phyloP scores from a whole-genome alignment of 202 grass and related monocot genomes.

The Hordeum pubiflorum region DNA sequence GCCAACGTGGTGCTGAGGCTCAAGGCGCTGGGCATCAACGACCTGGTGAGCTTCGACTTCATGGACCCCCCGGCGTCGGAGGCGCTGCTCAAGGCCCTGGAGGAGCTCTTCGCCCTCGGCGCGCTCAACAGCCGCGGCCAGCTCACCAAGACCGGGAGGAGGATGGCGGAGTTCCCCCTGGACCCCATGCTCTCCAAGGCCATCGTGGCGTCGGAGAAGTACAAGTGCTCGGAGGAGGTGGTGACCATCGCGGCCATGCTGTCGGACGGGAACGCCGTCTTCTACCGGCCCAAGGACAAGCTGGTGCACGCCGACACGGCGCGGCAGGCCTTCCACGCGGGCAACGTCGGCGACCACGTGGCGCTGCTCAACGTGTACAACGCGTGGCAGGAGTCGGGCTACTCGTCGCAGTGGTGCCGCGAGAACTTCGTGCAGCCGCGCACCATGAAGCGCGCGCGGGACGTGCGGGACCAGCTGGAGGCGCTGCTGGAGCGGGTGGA shows the following conservation, averaged over 20 bases:
- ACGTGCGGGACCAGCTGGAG: conserved; percentile 41
- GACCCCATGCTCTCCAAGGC: conserved; percentile 48
- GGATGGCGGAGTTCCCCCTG: conserved; percentile 45
- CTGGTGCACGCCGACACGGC: conserved; percentile 33
- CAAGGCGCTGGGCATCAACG: conserved; percentile 39
- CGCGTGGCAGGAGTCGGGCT: conserved; percentile 25
- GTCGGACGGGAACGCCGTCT: conserved; percentile 32
- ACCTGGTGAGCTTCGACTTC: conserved; percentile 52
- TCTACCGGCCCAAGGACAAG: conserved; percentile 42
- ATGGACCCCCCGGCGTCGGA: conserved; percentile 48
- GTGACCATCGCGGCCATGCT: conserved; percentile 39
- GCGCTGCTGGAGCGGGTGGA: conserved; percentile 36
- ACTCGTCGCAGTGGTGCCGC: conserved; percentile 41
- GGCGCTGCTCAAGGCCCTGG: conserved; percentile 36
- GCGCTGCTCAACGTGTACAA: conserved; percentile 47
- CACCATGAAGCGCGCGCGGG: conserved; percentile 51
- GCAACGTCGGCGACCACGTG: conserved; percentile 29
- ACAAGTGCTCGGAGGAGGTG: conserved; percentile 39
- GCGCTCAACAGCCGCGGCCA: conserved; percentile 37
- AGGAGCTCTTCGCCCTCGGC: conserved; percentile 41
- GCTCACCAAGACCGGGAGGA: conserved; percentile 37
- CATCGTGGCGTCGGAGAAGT: conserved; percentile 35
- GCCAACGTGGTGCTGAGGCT: conserved; percentile 34
- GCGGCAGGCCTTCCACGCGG: conserved; percentile 15
- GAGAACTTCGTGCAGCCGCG: conserved; percentile 42